phyloP scores from a whole-genome alignment of 2,329 filamentous ascomycete species.

The Botrytis fabae region DNA sequence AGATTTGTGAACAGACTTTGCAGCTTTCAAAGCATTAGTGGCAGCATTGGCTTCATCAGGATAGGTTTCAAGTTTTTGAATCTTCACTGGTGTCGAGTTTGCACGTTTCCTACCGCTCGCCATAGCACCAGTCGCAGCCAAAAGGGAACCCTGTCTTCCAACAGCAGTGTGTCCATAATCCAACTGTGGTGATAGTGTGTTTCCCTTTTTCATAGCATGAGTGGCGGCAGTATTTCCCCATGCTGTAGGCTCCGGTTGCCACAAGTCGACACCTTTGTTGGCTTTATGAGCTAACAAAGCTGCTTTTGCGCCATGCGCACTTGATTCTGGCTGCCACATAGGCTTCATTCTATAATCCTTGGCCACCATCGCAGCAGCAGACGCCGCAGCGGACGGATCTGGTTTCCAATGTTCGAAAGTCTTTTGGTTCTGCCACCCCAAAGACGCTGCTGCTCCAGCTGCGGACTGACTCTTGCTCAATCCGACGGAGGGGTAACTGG shows the following conservation, averaged over 20 bases:
- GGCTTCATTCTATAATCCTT: constrained; percentile 57
- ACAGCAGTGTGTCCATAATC: constrained; percentile 51
- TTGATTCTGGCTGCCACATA: constrained; percentile 62
- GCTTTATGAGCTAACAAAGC: constrained; percentile 65
- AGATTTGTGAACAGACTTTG: constrained; percentile 55
- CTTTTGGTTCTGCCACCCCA: constrained; percentile 72
- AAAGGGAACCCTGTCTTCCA: constrained; percentile 64
- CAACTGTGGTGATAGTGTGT: constrained; percentile 45
- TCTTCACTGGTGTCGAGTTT: constrained; percentile 55
- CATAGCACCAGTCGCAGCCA: constrained; percentile 78
- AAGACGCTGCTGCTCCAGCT: constrained; percentile 70
- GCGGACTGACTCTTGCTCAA: constrained; percentile 57
- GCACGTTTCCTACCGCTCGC: constrained; percentile 57
- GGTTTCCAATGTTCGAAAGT: constrained; percentile 66
- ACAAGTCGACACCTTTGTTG: constrained; percentile 52
- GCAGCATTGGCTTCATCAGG: constrained; percentile 61
- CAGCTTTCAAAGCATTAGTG: constrained; percentile 70
- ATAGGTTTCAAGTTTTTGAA: constrained; percentile 47
- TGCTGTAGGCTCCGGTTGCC: constrained; percentile 48
- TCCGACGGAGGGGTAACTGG: constrained; percentile 70
- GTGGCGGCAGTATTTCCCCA: constrained; percentile 68
- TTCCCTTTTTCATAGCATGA: constrained; percentile 57
- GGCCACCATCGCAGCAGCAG: constrained; percentile 58
- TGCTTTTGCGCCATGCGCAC: constrained; percentile 69
- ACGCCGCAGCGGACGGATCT: constrained; percentile 59